A percentile compares a stretch with the other conserved stretches of the same genome.
Evolutionary conservation across 441 rosid species (phyloP).

Genomic region (Viola pubescens): DNA sequence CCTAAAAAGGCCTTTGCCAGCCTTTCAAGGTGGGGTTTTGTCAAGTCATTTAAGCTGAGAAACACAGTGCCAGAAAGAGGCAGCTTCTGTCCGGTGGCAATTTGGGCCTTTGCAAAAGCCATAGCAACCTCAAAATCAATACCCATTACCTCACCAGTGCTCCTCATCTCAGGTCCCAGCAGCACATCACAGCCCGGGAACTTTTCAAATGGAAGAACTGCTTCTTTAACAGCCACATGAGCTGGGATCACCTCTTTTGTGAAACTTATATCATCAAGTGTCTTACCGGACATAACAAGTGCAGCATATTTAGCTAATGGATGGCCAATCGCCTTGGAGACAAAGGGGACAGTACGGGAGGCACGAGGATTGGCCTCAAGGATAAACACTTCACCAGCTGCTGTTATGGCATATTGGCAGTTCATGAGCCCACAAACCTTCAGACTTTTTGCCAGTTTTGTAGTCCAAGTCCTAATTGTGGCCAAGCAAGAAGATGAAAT

Average conservation of each 20-base stretch:
- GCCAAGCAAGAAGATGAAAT: slow-evolving; percentile 61
- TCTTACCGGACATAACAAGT: slow-evolving; percentile 83
- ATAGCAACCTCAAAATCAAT: slow-evolving; percentile 55
- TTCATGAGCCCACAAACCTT: slow-evolving; percentile 95
- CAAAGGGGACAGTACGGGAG: slow-evolving; percentile 94
- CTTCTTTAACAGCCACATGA: slow-evolving; percentile 91
- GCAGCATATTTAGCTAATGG: slow-evolving; percentile 96
- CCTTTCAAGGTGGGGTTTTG: slow-evolving; percentile 70
- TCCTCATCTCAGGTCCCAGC: slow-evolving; percentile 95
- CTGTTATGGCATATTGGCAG: slow-evolving; percentile 85
- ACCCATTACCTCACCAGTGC: slow-evolving; percentile 97
- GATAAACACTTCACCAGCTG: slow-evolving; percentile 73
- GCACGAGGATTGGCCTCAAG: slow-evolving; percentile 98
- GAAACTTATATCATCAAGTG: slow-evolving; percentile 62
- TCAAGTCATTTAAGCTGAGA: slow-evolving; percentile 85
- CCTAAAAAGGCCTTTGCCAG: slow-evolving; percentile 65
- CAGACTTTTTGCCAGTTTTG: slow-evolving; percentile 61
- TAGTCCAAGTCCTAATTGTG: slow-evolving; percentile 74
- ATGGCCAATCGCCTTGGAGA: slow-evolving; percentile 95
- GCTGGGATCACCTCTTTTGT: slow-evolving; percentile 72
- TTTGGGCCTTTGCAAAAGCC: slow-evolving; percentile 90
- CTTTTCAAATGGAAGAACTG: slow-evolving; percentile 89
- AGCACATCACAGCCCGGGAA: slow-evolving; percentile 91
- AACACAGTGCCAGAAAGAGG: slow-evolving; percentile 83
- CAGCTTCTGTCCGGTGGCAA: slow-evolving; percentile 88